Evolutionary conservation across 768 basidiomycete species (phyloP).

Genomic region (Mycena filopes): DNA sequence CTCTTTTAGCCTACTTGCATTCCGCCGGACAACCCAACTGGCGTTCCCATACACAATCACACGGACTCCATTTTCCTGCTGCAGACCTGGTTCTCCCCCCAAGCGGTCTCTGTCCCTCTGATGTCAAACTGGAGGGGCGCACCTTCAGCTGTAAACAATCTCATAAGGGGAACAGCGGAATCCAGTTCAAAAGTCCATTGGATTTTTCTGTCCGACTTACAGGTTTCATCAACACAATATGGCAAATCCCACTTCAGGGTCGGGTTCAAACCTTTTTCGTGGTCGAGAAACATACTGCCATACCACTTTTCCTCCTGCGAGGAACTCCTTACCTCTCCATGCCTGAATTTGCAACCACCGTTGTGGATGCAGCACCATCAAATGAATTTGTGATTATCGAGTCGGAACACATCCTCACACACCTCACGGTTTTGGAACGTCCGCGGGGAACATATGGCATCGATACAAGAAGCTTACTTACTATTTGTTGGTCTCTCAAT

Average conservation of each 20-base stretch:
- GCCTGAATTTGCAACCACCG: slow-evolving; percentile 28
- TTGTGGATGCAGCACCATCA: slow-evolving; percentile 32
- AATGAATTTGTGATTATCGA: slow-evolving; percentile 35
- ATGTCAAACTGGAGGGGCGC: slow-evolving; percentile 3
- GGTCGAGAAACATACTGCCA: not conserved
- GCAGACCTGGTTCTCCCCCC: not conserved
- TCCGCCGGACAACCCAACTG: not conserved
- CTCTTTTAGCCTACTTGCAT: not conserved
- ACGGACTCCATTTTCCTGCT: no score
- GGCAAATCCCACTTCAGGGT: slow-evolving; percentile 9
- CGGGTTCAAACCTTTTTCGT: not conserved
- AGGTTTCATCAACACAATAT: slow-evolving; percentile 7
- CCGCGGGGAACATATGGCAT: slow-evolving; percentile 37
- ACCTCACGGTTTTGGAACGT: slow-evolving; percentile 30
- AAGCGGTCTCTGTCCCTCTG: not conserved
- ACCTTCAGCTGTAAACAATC: slow-evolving; percentile 2
- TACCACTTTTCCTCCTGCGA: no score
- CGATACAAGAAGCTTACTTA: not conserved
- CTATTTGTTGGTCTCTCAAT: slow-evolving; percentile 3
- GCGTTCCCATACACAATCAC: not conserved
- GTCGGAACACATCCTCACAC: slow-evolving; percentile 32
- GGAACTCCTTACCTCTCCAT: no score
- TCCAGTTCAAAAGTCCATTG: slow-evolving; percentile 2
- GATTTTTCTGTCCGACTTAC: not conserved
- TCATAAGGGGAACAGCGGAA: not conserved